Conservation (phyloP, 2,329 filamentous ascomycete genomes). For the Ceratocystiopsis brevicomis region DNA sequence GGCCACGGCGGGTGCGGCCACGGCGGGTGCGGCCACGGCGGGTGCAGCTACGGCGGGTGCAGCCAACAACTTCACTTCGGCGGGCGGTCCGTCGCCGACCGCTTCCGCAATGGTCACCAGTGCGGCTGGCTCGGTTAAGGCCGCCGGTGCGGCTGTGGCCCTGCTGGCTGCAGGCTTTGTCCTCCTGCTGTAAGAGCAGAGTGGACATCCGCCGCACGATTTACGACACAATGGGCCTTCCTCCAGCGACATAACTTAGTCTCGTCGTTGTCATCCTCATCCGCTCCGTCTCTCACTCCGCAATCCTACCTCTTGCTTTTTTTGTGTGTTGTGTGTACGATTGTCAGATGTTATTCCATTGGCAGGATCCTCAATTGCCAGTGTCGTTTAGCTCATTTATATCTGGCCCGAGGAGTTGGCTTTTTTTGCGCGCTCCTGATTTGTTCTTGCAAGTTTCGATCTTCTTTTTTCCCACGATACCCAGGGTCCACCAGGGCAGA, state of each 20-base stretch:
- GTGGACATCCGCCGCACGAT: slow-evolving; percentile 4
- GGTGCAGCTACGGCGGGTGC: background rate
- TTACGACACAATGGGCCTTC: slow-evolving; percentile 7
- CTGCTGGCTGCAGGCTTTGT: slow-evolving; percentile 15
- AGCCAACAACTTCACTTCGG: background rate
- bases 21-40: background rate
- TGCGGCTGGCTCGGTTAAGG: slow-evolving; percentile 15
- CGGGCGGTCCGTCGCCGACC: slow-evolving; percentile 3
- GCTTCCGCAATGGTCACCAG: slow-evolving; percentile 13
- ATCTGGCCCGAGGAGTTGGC: slow-evolving; percentile 1
- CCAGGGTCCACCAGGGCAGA: no score
- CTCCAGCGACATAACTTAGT: background rate
- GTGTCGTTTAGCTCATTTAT: no score
- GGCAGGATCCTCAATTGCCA: no score
- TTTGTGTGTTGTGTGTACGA: slow-evolving; percentile 7
- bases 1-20: background rate
- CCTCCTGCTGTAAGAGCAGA: slow-evolving; percentile 7
- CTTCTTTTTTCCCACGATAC: no score
- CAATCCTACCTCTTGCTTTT: background rate
- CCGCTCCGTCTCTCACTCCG: background rate
- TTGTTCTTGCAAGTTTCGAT: no score
- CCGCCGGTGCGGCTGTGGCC: slow-evolving; percentile 14
- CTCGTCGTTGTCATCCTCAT: background rate
- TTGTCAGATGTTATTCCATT: slow-evolving; percentile 6
- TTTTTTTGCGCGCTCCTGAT: no score